These are phyloP conservation scores for Kuraishia piskuri DNA, from an alignment of 805 yeast species.

Conservation along the genomic window DNA sequence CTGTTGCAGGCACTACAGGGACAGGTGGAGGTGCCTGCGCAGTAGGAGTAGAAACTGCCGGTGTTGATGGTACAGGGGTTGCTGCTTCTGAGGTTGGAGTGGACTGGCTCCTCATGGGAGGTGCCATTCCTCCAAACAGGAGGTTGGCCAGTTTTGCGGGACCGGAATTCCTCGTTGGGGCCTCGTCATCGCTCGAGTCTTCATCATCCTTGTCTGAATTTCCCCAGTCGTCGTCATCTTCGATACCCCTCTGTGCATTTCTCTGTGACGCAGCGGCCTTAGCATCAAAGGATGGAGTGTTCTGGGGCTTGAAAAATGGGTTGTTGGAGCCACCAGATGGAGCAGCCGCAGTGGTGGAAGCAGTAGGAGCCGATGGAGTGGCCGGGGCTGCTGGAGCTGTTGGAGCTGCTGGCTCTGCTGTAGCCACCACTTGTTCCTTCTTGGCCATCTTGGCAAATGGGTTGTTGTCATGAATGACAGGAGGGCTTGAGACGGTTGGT, in stretches of 20 bases:
- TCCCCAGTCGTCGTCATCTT: slow-evolving; percentile 27
- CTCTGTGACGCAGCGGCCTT: slow-evolving; percentile 62
- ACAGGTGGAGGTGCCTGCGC: slow-evolving; percentile 7
- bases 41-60: slow-evolving; percentile 6
- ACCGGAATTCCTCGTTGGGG: slow-evolving; percentile 37
- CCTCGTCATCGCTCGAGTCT: slow-evolving; percentile 36
- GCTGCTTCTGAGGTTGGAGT: slow-evolving; percentile 4
- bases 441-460: slow-evolving; percentile 35
- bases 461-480: slow-evolving; percentile 26
- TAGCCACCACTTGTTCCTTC: not conserved
- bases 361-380: slow-evolving; percentile 15
- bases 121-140: slow-evolving; percentile 42
- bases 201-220: slow-evolving; percentile 21
- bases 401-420: not conserved
- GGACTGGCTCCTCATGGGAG: slow-evolving; percentile 16
- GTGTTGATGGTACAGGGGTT: slow-evolving; percentile 2
- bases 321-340: slow-evolving; percentile 23
- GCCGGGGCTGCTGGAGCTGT: slow-evolving; percentile 4
- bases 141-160: slow-evolving; percentile 50
- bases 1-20: not conserved
- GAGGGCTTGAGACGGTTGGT: slow-evolving; percentile 6
- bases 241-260: slow-evolving; percentile 56
- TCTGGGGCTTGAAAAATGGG: slow-evolving; percentile 52
- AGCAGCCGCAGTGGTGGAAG: not conserved
- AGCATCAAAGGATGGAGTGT: slow-evolving; percentile 34